Conservation (phyloP, 1,139 yeast species). For the Arxiozyma telluris region DNA sequence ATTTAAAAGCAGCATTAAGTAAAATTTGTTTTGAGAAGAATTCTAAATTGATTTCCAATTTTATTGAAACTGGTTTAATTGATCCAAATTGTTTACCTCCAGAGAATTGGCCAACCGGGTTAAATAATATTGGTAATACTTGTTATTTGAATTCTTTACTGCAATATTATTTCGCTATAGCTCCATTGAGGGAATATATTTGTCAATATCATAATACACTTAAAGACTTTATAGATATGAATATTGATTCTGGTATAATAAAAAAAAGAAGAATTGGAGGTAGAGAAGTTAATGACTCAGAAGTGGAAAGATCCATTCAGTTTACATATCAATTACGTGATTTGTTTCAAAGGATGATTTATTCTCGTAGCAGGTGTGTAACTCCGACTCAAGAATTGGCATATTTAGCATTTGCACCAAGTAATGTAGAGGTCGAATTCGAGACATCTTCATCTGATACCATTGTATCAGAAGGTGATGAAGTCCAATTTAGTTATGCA, state of each 20-base stretch:
- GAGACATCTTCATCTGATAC: slow-evolving; percentile 18
- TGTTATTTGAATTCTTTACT: slow-evolving; percentile 85
- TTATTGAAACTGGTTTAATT: slow-evolving; percentile 47
- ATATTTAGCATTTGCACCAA: slow-evolving; percentile 75
- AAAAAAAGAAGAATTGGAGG: slow-evolving; percentile 85
- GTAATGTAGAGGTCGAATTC: slow-evolving; percentile 57
- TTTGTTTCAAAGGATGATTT: slow-evolving; percentile 62
- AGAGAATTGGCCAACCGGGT: slow-evolving; percentile 78
- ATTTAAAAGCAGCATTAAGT: slow-evolving; percentile 43
- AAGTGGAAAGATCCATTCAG: slow-evolving; percentile 71
- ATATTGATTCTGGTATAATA: slow-evolving; percentile 24
- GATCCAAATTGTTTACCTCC: slow-evolving; percentile 54
- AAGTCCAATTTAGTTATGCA: neutral
- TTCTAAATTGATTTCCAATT: slow-evolving; percentile 46
- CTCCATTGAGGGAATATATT: slow-evolving; percentile 66
- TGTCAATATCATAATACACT: slow-evolving; percentile 37
- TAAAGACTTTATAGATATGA: slow-evolving; percentile 20
- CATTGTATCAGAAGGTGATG: slow-evolving; percentile 3
- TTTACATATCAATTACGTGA: slow-evolving; percentile 65
- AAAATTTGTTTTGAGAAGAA: slow-evolving; percentile 41
- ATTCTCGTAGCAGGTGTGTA: slow-evolving; percentile 54
- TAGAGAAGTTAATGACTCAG: slow-evolving; percentile 60
- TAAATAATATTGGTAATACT: slow-evolving; percentile 90
- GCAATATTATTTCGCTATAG: slow-evolving; percentile 81
- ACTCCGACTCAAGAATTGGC: slow-evolving; percentile 81